Evolutionary conservation across 176 grass and related monocot species (phyloP).

Genomic region (Eleusine coracana): DNA sequence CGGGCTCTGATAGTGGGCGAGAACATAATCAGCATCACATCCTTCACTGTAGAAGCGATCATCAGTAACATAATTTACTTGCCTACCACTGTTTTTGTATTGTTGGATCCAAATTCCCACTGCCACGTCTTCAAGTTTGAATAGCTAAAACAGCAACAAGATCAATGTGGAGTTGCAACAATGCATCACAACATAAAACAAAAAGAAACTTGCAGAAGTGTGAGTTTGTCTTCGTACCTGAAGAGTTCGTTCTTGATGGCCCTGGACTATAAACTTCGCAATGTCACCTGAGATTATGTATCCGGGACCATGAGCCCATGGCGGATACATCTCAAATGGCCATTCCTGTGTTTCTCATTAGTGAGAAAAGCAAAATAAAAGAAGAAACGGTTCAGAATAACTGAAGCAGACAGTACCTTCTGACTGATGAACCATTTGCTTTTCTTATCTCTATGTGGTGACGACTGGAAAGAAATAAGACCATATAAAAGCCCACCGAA

Average conservation of each 20-base stretch:
- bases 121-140: constrained; percentile 95
- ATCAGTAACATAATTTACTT: constrained; percentile 72
- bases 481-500: constrained; percentile 73
- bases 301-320: constrained; percentile 95
- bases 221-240: constrained; percentile 50
- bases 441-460: constrained; percentile 77
- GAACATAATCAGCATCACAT: constrained; percentile 79
- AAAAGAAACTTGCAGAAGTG: neutral
- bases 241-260: constrained; percentile 72
- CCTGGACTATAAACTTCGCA: constrained; percentile 72
- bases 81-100: constrained; percentile 62
- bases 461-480: constrained; percentile 84
- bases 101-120: constrained; percentile 96
- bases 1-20: constrained; percentile 88
- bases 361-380: constrained; percentile 34
- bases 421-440: constrained; percentile 94
- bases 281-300: constrained; percentile 87
- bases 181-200: neutral
- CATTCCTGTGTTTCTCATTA: constrained; percentile 61
- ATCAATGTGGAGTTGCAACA: neutral
- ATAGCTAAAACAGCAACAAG: constrained; percentile 58
- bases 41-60: constrained; percentile 81
- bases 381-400: neutral
- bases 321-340: constrained; percentile 67
- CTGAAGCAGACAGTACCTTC: constrained; percentile 56